phyloP scores from a whole-genome alignment of 805 yeast genomes.

The Pichia paraexigua region DNA sequence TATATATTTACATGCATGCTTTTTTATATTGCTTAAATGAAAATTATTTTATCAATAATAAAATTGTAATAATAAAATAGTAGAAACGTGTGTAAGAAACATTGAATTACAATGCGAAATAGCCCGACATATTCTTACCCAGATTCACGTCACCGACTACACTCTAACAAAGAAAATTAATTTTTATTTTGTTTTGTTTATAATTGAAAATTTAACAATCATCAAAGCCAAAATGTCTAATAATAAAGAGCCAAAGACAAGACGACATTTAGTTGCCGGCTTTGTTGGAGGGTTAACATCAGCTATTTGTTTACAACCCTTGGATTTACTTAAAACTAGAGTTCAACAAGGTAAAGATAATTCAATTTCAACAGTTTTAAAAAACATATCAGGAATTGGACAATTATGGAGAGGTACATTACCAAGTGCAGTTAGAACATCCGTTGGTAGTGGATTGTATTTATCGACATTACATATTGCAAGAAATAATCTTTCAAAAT shows the following conservation, averaged over 20 bases:
- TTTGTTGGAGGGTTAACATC: constrained; percentile 79
- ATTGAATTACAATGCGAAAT: no score
- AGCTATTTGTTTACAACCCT: constrained; percentile 75
- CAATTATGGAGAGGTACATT: constrained; percentile 90
- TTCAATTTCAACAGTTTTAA: constrained; percentile 27
- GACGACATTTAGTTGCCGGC: constrained; percentile 67
- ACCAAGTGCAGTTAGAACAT: constrained; percentile 85
- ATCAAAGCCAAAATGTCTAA: neutral
- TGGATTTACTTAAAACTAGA: constrained; percentile 82
- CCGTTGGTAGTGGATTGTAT: constrained; percentile 85
- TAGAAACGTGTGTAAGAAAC: no score
- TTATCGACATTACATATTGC: constrained; percentile 61
- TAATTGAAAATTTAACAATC: no score
- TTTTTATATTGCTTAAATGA: no score
- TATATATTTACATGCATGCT: no score
- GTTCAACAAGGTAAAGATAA: constrained; percentile 51
- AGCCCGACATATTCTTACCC: no score
- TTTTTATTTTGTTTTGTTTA: no score
- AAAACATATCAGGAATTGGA: constrained; percentile 33
- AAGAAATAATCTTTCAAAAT: constrained; percentile 42
- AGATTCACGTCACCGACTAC: no score
- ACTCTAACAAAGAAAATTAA: no score
- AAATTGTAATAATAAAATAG: no score
- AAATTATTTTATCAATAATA: no score
- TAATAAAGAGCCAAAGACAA: constrained; percentile 14